Percentiles rank a stretch among this genome's conserved stretches.
These are phyloP conservation scores for Elongisporangium undulatum DNA, from an alignment of 352 stramenopile genomes.

Conservation along the genomic window DNA sequence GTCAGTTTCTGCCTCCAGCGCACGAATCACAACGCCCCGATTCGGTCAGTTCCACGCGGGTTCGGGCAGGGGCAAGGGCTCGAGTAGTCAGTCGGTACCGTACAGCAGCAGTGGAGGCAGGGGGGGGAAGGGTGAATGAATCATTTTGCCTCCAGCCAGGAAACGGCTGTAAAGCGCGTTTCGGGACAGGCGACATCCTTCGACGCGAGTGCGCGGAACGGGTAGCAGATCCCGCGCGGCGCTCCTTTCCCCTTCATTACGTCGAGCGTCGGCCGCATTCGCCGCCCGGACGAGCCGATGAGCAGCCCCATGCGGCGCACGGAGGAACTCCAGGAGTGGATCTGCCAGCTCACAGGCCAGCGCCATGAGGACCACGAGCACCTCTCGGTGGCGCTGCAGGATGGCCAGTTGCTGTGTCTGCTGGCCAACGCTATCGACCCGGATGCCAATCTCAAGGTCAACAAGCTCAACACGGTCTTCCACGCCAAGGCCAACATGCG, in stretches of 20 bases:
- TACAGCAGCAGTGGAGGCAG: not conserved
- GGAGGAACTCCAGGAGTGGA: conserved; percentile 83
- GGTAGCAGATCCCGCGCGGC: not conserved
- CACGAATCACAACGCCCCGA: not conserved
- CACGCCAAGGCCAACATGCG: conserved; percentile 84
- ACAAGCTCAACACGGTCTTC: conserved; percentile 88
- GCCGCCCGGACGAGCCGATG: not conserved
- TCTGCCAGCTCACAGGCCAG: conserved; percentile 75
- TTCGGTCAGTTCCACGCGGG: not conserved
- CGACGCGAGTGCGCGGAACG: conserved; percentile 1
- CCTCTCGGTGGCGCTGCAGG: conserved; percentile 74
- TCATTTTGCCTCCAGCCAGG: not conserved
- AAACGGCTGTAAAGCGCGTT: not conserved
- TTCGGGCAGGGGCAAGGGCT: not conserved
- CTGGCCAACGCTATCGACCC: conserved; percentile 83
- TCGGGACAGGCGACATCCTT: not conserved
- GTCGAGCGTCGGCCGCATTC: not conserved
- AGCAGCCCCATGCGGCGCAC: conserved; percentile 57
- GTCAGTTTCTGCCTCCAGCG: not conserved
- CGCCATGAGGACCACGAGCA: conserved; percentile 66
- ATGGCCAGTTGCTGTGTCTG: conserved; percentile 83
- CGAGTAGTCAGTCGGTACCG: not conserved
- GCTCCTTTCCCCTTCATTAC: not conserved
- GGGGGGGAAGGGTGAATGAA: not conserved
- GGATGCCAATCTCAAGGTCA: conserved; percentile 69